Conservation (phyloP, 805 yeast species). For the Suhomyces sp. region DNA sequence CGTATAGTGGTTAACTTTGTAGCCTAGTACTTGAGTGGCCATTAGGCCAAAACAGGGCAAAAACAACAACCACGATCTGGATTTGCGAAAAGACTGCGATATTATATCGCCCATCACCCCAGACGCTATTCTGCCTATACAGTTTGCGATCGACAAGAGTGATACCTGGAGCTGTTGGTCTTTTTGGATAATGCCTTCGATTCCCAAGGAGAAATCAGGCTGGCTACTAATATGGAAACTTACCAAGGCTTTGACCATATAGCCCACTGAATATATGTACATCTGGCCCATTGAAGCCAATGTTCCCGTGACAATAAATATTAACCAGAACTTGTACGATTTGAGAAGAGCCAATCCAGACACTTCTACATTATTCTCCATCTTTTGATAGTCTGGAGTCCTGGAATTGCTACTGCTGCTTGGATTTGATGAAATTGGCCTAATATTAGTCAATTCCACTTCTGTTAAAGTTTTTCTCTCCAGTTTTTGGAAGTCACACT, state of each 20-base stretch:
- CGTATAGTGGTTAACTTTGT: slow-evolving; percentile 27
- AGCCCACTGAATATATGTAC: slow-evolving; percentile 47
- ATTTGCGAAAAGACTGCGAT: slow-evolving; percentile 40
- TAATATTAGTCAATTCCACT: slow-evolving; percentile 2
- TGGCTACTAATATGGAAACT: slow-evolving; percentile 10
- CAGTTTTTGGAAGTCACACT: slow-evolving; percentile 35
- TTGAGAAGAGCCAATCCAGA: slow-evolving; percentile 19
- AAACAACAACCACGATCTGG: slow-evolving; percentile 54
- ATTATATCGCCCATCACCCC: slow-evolving; percentile 67
- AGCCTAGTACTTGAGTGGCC: slow-evolving; percentile 51
- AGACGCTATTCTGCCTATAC: slow-evolving; percentile 59
- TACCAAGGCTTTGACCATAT: slow-evolving; percentile 41
- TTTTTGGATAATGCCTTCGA: slow-evolving; percentile 41
- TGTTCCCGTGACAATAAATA: slow-evolving; percentile 36
- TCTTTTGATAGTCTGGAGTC: slow-evolving; percentile 4
- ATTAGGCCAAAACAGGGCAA: slow-evolving; percentile 50
- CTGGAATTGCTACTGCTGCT: slow-evolving; percentile 3
- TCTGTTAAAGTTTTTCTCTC: slow-evolving; percentile 1
- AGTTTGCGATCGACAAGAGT: slow-evolving; percentile 63
- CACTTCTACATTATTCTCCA: not conserved
- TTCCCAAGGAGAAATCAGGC: slow-evolving; percentile 8
- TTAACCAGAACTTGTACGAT: slow-evolving; percentile 35
- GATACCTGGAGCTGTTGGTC: slow-evolving; percentile 74
- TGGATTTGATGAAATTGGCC: not conserved
- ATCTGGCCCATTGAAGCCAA: slow-evolving; percentile 45